Evolutionary conservation across 768 basidiomycete species (phyloP), one percentile per base, ranked within the genome.

Genomic region (Hericium erinaceus): DNA sequence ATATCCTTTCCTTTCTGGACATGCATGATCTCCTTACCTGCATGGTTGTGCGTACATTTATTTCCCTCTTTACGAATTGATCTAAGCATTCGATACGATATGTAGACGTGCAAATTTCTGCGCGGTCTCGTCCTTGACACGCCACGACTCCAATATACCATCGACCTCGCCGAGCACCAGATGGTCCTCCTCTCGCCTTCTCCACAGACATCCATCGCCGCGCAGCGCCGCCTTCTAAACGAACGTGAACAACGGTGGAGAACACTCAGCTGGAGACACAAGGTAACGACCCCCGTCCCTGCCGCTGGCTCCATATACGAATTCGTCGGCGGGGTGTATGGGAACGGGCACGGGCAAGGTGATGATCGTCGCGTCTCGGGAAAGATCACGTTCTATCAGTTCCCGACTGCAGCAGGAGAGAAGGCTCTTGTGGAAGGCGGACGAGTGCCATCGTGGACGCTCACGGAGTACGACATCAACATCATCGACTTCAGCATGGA

Each of bases 401-500:
- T 82, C 11, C 79, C 79, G 18, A 16, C 33, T 20, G 44, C 54
- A 39, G 39, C 18, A 0, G 28, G 16, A 37, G 26, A 46, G 3
- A 40, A 39, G 20, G 22, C 69, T 70, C 1, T 61, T 67, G 6
- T 69, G 69, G 56, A 57, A 63, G 28, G 59, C 57, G 37, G 26
- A 6, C 4, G 6, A 7, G 46, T 58, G 15, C 68, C 69, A 55
- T 68, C 66, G 39, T 80, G 79, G 79, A 75, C 73, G 1, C 76
- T 80, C 59, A 51, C 66, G 24, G 76, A 78, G 68, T 67, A 65
- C 12, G 73, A 75, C 39, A 54, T 77, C 20, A 72, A 68, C 48
- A 74, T 80, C 57, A 72, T 80, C 24, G 80, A 83, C 60, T 81
- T 82, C 53, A 80, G 80, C 0, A 80, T 82, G 75, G 80, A 80